Evolutionary conservation across 2,329 filamentous ascomycete species (phyloP).

Genomic region (Onygena corvina): DNA sequence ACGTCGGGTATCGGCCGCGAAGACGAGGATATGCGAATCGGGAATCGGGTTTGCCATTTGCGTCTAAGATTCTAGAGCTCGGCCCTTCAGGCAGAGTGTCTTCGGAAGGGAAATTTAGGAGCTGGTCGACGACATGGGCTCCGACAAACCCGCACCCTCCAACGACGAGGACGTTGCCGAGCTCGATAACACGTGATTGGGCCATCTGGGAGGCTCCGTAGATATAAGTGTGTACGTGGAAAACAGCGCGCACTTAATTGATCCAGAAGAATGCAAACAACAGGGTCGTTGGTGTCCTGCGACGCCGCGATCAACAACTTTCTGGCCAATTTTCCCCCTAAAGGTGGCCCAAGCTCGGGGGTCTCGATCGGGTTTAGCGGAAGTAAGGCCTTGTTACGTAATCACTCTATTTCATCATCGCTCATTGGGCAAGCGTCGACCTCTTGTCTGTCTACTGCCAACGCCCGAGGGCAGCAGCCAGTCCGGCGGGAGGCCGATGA

Average conservation of each 20-base stretch:
- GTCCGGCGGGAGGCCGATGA: too few relatives aligned
- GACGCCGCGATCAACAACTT: not conserved
- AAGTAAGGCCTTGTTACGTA: not conserved
- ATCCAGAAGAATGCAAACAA: not conserved
- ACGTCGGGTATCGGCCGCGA: constrained; percentile 31
- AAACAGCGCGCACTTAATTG: too few relatives aligned
- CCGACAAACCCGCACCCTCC: constrained; percentile 78
- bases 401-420: not conserved
- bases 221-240: too few relatives aligned
- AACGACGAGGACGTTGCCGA: constrained; percentile 64
- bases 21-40: constrained; percentile 29
- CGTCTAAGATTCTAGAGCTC: constrained; percentile 8
- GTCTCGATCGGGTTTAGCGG: not conserved
- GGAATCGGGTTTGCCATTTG: constrained; percentile 22
- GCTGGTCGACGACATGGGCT: constrained; percentile 65
- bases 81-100: constrained; percentile 7
- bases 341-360: not conserved
- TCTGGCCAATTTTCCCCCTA: not conserved
- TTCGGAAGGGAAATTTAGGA: constrained; percentile 49
- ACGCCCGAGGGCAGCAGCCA: too few relatives aligned
- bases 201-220: constrained; percentile 1
- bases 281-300: not conserved
- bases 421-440: not conserved
- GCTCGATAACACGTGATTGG: constrained; percentile 24
- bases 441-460: not conserved